Conservation (phyloP, 257 asterid species). For the Solanum dulcamara region DNA sequence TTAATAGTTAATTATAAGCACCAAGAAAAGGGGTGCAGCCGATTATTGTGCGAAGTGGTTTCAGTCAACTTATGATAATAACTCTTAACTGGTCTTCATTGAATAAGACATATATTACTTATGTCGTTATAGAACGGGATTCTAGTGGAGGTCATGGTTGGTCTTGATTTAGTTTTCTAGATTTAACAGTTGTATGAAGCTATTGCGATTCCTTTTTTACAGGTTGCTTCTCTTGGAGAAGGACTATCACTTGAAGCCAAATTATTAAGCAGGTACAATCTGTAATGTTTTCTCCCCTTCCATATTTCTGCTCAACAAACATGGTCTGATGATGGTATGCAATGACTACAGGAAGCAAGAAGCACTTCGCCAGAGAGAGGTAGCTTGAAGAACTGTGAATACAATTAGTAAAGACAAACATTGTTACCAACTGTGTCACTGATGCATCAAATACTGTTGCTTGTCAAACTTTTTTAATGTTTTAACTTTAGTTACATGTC, state of each 20-base stretch:
- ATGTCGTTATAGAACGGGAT: neutral
- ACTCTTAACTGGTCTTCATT: neutral
- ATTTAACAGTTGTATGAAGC: neutral
- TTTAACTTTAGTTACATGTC: neutral
- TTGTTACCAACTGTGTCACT: neutral
- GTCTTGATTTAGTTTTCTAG: neutral
- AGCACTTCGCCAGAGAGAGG: slow-evolving; percentile 95
- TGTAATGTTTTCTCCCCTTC: slow-evolving; percentile 6
- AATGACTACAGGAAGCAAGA: slow-evolving; percentile 87
- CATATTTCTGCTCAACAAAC: slow-evolving; percentile 6
- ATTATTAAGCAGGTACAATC: slow-evolving; percentile 60
- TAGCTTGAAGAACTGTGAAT: slow-evolving; percentile 8
- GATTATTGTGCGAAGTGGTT: neutral
- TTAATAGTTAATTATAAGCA: neutral
- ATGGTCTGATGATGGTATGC: slow-evolving; percentile 37
- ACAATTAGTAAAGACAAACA: neutral
- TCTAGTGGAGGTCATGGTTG: neutral
- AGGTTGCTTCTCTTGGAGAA: slow-evolving; percentile 98
- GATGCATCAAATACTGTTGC: neutral
- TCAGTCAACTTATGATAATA: neutral
- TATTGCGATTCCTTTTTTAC: neutral
- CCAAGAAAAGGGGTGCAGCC: neutral
- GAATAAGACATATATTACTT: neutral
- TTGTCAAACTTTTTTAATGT: neutral
- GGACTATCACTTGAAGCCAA: slow-evolving; percentile 98